These are phyloP conservation scores for Suhomyces xylopsoci DNA, from an alignment of 805 yeast species.

Conservation along the genomic window DNA sequence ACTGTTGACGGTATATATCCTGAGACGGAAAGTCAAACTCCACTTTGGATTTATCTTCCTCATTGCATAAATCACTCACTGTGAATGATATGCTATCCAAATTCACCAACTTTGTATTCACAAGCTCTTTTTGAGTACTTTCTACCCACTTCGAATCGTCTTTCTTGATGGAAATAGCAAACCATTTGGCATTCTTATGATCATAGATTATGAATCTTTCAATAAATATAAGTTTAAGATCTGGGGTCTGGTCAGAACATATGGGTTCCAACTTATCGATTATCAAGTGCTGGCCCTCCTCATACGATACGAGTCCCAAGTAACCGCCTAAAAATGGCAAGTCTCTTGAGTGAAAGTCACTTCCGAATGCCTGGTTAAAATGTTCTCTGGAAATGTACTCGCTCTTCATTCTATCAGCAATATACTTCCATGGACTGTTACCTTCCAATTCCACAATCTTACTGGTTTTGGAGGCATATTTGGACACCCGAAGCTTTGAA, in stretches of 20 bases:
- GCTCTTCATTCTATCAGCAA: slow-evolving; percentile 48
- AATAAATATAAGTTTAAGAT: slow-evolving; percentile 68
- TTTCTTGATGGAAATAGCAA: slow-evolving; percentile 47
- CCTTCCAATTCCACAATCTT: slow-evolving; percentile 3
- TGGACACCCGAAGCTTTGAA: slow-evolving; percentile 19
- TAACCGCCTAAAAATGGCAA: slow-evolving; percentile 91
- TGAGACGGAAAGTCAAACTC: slow-evolving; percentile 50
- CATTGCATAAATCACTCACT: slow-evolving; percentile 22
- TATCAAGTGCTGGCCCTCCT: slow-evolving; percentile 62
- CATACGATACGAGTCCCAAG: slow-evolving; percentile 83
- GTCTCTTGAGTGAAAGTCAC: slow-evolving; percentile 18
- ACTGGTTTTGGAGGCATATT: slow-evolving; percentile 21
- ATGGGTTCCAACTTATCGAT: slow-evolving; percentile 33
- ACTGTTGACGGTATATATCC: slow-evolving; percentile 51
- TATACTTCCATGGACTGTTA: slow-evolving; percentile 48
- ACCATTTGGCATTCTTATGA: slow-evolving; percentile 43
- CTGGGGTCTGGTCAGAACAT: slow-evolving; percentile 52
- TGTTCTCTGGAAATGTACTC: slow-evolving; percentile 28
- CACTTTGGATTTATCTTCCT: slow-evolving; percentile 24
- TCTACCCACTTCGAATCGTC: slow-evolving; percentile 41
- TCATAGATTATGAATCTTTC: slow-evolving; percentile 62
- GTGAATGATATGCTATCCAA: slow-evolving; percentile 20
- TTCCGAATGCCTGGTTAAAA: slow-evolving; percentile 18
- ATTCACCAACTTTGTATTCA: slow-evolving; percentile 14
- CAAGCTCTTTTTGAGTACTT: slow-evolving; percentile 6